Base-by-base conservation (phyloP, 164 flowering plant genomes). In the Umbellularia californica region DNA sequence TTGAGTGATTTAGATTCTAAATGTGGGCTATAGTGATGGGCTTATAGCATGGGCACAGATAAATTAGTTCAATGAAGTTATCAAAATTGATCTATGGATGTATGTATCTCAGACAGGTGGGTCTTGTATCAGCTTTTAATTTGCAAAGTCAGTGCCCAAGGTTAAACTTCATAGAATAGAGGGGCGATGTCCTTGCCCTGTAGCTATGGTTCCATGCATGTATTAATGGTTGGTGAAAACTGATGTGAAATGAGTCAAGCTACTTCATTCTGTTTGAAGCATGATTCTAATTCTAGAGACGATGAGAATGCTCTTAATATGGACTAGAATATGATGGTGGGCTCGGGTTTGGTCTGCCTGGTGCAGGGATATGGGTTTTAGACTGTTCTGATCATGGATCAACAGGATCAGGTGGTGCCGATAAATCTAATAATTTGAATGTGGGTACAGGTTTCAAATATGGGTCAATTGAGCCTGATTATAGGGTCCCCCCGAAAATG, bases 331-430 rank as follows among this genome's bases (percentile, higher is more conserved):
- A 30, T 30, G 33, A 28, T 28, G 88, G 88, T 47, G 97, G 94
- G 28, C 94, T 96, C 75, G 84, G 97, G 79, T 96, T 96, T 78
- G 99, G 92, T 82, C 95, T 96, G 33, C 3, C 33, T 30, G 33
- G 33, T 30, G 33, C 5, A 30, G 33, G 33, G 4, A 28, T 28
- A 28, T 28, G 30, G 30, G 30, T 27, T 27, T 27, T 27, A 27
- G 28, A 27, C 3, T 27, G 28, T 27, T 27, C 28, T 27, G 28
- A 27, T 28, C 0, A 24, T 24, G 25, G 30, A 28, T 28, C 30
- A 28, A 3, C 30, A 28, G 33, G 33, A 30, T 30, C 5, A 30
- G 33, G 33, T 30, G 33, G 33, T 30, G 33, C 33, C 33, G 33
- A 30, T 30, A 30, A 30, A 4, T 30, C 33, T 30, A 30, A 30